Conservation (phyloP, 2,329 filamentous ascomycete species). For the Calycina herbarum region DNA sequence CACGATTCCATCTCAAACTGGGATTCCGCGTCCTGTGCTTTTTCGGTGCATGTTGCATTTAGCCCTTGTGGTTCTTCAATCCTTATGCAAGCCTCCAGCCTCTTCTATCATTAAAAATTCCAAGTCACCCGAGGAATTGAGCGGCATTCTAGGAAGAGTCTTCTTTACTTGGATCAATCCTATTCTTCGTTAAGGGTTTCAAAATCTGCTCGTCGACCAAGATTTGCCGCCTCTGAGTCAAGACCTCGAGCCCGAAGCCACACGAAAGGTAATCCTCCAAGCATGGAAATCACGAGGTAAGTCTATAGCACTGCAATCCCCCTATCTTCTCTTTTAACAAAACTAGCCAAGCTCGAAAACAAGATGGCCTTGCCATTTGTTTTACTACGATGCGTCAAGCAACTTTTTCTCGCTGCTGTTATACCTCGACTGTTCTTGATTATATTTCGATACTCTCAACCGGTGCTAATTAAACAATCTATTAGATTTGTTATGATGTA, state of each 20-base stretch:
- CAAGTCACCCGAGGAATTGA: conserved; percentile 23
- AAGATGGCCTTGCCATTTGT: conserved; percentile 32
- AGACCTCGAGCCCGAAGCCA: conserved; percentile 20
- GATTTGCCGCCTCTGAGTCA: conserved; percentile 26
- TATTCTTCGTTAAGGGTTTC: conserved; percentile 25
- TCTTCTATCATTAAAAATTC: not conserved
- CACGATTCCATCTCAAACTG: conserved; percentile 9
- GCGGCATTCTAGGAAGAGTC: conserved; percentile 18
- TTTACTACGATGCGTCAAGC: not conserved
- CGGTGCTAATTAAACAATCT: not conserved
- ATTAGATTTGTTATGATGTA: not conserved
- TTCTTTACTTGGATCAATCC: conserved; percentile 33
- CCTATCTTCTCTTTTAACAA: conserved; percentile 3
- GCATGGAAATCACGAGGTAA: conserved; percentile 25
- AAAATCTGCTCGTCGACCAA: conserved; percentile 21
- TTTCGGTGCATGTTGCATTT: conserved; percentile 15
- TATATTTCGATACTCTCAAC: not conserved
- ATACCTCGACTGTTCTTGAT: conserved; percentile 6
- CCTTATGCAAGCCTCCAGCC: conserved; percentile 13
- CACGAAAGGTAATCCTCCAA: conserved; percentile 21
- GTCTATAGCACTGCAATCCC: not conserved
- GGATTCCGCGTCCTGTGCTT: conserved; percentile 1
- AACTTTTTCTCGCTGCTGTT: not conserved
- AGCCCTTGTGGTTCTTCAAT: conserved; percentile 22
- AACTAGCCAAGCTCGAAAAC: conserved; percentile 24